Evolutionary conservation across 768 basidiomycete species (phyloP).

Genomic region (Coprinopsis cinerea): DNA sequence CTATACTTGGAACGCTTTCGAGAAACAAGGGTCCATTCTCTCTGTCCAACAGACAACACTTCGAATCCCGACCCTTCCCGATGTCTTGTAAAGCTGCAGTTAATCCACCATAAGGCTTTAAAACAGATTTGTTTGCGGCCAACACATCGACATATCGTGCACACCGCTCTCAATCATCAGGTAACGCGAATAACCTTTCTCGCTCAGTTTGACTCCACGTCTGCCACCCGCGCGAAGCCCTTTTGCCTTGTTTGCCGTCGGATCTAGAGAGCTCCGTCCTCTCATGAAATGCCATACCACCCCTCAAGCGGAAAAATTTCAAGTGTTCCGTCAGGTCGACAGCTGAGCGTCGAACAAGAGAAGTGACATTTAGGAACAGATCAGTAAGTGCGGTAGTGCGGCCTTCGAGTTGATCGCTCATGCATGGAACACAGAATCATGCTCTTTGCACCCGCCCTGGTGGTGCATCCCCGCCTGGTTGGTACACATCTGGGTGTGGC

Average conservation of each 20-base stretch:
- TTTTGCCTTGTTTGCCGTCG: neutral
- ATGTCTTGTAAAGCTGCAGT: neutral
- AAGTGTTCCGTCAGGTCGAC: neutral
- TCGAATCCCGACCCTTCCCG: neutral
- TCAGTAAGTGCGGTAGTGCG: constrained; percentile 9
- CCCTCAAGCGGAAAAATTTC: neutral
- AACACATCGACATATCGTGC: neutral
- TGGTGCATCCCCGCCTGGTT: too few species aligned
- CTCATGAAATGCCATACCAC: neutral
- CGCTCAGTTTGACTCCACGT: neutral
- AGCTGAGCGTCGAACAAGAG: neutral
- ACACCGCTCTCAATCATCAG: neutral
- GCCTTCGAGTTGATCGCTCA: neutral
- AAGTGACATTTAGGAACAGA: constrained; percentile 1
- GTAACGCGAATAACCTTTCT: too few species aligned
- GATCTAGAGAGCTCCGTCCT: neutral
- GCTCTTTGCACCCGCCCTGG: neutral
- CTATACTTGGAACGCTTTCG: too few species aligned
- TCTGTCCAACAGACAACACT: neutral
- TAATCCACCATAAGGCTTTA: neutral
- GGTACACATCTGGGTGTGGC: too few species aligned
- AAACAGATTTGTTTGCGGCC: neutral
- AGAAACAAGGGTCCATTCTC: too few species aligned
- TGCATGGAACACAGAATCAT: neutral
- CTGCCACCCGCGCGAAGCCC: neutral